Evolutionary conservation across 768 basidiomycete species (phyloP).

Genomic region (Collybiopsis luxurians): DNA sequence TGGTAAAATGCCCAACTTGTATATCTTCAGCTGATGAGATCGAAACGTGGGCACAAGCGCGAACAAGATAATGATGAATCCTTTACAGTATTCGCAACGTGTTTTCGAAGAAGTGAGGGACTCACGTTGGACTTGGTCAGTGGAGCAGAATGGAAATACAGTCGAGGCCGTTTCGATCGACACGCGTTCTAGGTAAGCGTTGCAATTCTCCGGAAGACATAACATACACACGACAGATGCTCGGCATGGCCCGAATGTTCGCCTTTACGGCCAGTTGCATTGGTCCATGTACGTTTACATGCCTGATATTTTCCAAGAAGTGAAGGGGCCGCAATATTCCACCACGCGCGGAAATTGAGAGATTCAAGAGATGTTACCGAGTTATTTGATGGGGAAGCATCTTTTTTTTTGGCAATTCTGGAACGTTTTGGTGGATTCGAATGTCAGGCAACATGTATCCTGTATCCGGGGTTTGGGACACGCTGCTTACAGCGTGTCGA

Average conservation of each 20-base stretch:
- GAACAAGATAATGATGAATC: slow-evolving; percentile 73
- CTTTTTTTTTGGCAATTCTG: slow-evolving; percentile 55
- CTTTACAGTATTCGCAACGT: slow-evolving; percentile 58
- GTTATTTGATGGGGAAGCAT: slow-evolving; percentile 33
- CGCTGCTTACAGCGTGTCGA: slow-evolving; percentile 67
- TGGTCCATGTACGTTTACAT: slow-evolving; percentile 6
- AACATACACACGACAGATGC: slow-evolving; percentile 5
- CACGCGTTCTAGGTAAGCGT: slow-evolving; percentile 48
- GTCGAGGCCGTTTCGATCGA: slow-evolving; percentile 65
- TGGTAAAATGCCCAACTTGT: slow-evolving; percentile 42
- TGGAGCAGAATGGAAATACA: slow-evolving; percentile 69
- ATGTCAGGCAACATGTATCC: slow-evolving; percentile 56
- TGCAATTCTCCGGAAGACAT: slow-evolving; percentile 18
- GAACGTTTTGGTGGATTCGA: slow-evolving; percentile 47
- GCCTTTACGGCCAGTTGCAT: slow-evolving; percentile 12
- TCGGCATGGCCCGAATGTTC: slow-evolving; percentile 12
- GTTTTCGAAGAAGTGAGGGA: slow-evolving; percentile 64
- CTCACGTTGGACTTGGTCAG: slow-evolving; percentile 58
- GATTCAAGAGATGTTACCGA: slow-evolving; percentile 16
- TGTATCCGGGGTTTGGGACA: slow-evolving; percentile 64
- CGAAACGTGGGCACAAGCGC: slow-evolving; percentile 71
- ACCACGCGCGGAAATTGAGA: slow-evolving; percentile 14
- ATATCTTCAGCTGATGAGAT: slow-evolving; percentile 56
- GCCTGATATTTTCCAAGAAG: not conserved
- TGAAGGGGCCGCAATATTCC: slow-evolving; percentile 5